phyloP scores from a whole-genome alignment of 495 filamentous ascomycete genomes.

The Talaromyces ruber region DNA sequence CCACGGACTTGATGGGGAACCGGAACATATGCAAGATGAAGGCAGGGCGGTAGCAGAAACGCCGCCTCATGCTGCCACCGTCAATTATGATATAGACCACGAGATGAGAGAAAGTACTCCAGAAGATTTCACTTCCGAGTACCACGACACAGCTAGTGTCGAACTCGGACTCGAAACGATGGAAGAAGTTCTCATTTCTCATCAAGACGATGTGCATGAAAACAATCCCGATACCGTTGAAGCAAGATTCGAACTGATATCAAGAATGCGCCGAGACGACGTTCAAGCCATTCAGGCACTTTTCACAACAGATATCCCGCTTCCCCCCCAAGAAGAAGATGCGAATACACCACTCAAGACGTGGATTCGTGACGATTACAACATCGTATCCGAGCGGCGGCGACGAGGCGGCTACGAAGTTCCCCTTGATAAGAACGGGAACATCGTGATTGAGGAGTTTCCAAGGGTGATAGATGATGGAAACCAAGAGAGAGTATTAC shows the following conservation, averaged over 20 bases:
- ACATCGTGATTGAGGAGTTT: not conserved
- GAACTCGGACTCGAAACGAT: constrained; percentile 21
- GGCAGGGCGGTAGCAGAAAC: not conserved
- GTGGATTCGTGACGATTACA: constrained; percentile 31
- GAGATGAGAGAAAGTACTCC: not conserved
- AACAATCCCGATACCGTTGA: not conserved
- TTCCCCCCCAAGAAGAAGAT: constrained; percentile 18
- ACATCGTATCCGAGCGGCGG: constrained; percentile 18
- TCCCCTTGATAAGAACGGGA: constrained; percentile 1
- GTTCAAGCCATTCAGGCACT: not conserved
- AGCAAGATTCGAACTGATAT: not conserved
- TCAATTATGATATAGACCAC: not conserved
- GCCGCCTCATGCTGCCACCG: not conserved
- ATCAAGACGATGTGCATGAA: not conserved
- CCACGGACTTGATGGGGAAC: not conserved
- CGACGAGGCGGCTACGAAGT: constrained; percentile 18
- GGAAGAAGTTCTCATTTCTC: not conserved
- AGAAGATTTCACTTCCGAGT: not conserved
- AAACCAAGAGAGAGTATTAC: not conserved
- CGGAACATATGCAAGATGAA: not conserved
- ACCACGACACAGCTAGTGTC: constrained; percentile 33
- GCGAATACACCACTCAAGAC: constrained; percentile 33
- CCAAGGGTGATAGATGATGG: not conserved
- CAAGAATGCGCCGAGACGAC: constrained; percentile 1
- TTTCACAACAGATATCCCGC: not conserved